Evolutionary conservation across 352 stramenopile species (phyloP), one percentile per base, ranked within the genome.

Genomic region (Elongisporangium undulatum): DNA sequence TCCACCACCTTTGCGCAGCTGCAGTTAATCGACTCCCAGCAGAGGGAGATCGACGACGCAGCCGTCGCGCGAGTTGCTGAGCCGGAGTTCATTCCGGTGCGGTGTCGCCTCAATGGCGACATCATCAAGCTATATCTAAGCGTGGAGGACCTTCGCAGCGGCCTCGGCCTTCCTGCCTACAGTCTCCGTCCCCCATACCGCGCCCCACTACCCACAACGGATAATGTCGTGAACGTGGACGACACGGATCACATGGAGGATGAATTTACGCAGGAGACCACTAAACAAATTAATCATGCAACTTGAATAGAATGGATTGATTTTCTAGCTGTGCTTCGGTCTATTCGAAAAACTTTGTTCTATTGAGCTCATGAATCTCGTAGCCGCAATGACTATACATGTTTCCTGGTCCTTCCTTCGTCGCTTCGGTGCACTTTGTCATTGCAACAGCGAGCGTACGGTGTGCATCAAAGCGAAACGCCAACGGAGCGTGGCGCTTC

Each of bases 381-480:
- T 64, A 64, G 15, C 52, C 58, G 17, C 38, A 59, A 51, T 64
- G 58, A 20, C 24, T 26, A 59, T 59, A 56, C 13, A 64, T 29
- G 38, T 63, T 60, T 0, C 16, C n/a, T n/a, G n/a, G n/a, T n/a
- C n/a, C n/a, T n/a, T n/a, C n/a, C n/a, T n/a, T n/a, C n/a, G n/a
- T n/a, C n/a, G n/a, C n/a, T n/a, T n/a, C n/a, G n/a, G 49, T 66
- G 15, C 54, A 62, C 50, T 66, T 59, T n/a, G 5, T 9, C n/a
- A 62, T 24, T 50, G 61, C 41, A 1, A 68, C 56, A 3, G 45
- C 39, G 23, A 68, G 39, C n/a, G 56, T 49, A 5, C 56, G 56
- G 16, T 67, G 20, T 8, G 29, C 50, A 23, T 68, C 59, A 13
- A 57, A 49, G 0, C 59, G 59, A 38, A 72, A 72, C 13, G 53